These are phyloP conservation scores for Yamadazyma endophytica DNA, from an alignment of 805 yeast genomes.

Conservation along the genomic window DNA sequence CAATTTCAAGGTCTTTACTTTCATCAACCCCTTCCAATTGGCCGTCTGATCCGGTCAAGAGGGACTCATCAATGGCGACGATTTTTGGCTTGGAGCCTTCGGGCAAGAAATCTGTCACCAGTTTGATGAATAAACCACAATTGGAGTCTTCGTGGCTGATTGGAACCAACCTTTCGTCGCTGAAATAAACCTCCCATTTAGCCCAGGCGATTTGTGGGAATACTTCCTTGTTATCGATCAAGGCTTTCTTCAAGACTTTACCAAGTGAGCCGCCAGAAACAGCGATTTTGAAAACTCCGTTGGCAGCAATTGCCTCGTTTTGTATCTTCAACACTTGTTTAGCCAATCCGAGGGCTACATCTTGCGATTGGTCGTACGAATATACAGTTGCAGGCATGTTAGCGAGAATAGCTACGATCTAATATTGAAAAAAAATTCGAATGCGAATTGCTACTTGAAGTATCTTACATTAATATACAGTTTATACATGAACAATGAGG, in stretches of 20 bases:
- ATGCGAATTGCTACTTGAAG: not conserved
- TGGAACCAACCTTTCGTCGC: conserved; percentile 89
- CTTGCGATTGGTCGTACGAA: conserved; percentile 49
- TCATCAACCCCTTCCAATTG: conserved; percentile 41
- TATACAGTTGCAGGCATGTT: conserved; percentile 37
- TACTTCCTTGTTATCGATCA: conserved; percentile 52
- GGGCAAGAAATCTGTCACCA: conserved; percentile 50
- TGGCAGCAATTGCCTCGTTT: conserved; percentile 48
- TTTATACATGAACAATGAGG: not conserved
- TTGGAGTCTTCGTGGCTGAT: conserved; percentile 80
- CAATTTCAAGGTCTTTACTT: conserved; percentile 47
- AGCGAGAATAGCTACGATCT: too few species aligned
- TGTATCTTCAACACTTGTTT: conserved; percentile 58
- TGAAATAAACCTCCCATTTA: conserved; percentile 77
- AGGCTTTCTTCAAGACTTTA: conserved; percentile 62
- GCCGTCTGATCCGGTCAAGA: conserved; percentile 50
- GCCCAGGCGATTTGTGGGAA: conserved; percentile 54
- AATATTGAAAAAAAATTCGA: conserved; percentile 1
- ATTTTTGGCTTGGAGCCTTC: conserved; percentile 50
- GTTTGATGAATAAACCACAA: conserved; percentile 69
- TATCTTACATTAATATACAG: not conserved
- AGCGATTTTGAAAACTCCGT: conserved; percentile 62
- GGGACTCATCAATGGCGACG: conserved; percentile 59
- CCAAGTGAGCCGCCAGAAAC: conserved; percentile 91
- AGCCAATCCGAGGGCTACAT: conserved; percentile 67